Evolutionary conservation across 768 basidiomycete species (phyloP).

Genomic region (Podaxis mareebaensis): DNA sequence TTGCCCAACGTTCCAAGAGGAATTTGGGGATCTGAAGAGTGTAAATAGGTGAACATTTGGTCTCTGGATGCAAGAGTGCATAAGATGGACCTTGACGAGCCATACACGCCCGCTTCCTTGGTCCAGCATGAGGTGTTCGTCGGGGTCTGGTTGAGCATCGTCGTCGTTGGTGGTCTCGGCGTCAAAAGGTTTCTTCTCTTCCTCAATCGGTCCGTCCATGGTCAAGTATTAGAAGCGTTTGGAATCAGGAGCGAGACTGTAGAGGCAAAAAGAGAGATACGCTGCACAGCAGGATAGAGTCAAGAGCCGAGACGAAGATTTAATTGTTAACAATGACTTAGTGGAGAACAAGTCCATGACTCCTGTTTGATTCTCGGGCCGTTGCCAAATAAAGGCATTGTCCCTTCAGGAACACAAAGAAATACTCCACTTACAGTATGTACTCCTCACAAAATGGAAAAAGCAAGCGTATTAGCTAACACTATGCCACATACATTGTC

Average conservation of each 20-base stretch:
- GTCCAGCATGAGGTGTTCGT: conserved; percentile 80
- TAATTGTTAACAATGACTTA: not conserved
- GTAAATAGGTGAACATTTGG: conserved; percentile 8
- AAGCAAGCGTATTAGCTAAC: no score
- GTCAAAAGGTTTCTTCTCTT: conserved; percentile 77
- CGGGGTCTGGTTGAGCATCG: conserved; percentile 72
- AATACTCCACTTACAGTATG: no score
- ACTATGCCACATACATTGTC: no score
- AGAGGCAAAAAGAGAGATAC: not conserved
- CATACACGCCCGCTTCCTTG: conserved; percentile 76
- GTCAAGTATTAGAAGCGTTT: not conserved
- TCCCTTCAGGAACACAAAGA: not conserved
- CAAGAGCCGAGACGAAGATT: not conserved
- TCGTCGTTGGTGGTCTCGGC: conserved; percentile 54
- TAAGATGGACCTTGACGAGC: conserved; percentile 75
- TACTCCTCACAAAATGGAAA: no score
- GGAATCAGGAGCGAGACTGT: not conserved
- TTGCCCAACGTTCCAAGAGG: conserved; percentile 84
- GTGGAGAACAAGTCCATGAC: not conserved
- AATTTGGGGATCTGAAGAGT: conserved; percentile 75
- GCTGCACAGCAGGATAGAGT: not conserved
- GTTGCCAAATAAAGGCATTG: not conserved
- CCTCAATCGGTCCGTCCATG: conserved; percentile 37
- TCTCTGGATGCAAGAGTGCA: conserved; percentile 7
- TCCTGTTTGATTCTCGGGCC: not conserved